Evolutionary conservation across 345 rosid species (phyloP).

Genomic region (Xanthoceras sorbifolium): DNA sequence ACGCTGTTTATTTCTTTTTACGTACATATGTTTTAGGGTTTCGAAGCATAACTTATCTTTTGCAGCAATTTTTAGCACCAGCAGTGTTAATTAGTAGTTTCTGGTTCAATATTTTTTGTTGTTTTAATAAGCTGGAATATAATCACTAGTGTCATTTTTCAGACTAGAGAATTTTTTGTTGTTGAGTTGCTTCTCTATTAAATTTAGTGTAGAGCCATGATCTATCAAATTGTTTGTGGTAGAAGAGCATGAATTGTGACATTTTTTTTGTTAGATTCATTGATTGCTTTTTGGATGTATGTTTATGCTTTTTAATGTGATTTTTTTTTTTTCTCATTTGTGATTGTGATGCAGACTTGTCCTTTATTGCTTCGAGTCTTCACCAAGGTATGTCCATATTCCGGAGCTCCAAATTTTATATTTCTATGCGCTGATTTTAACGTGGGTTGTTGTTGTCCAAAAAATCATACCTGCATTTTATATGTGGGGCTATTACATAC

Average conservation of each 20-base stretch:
- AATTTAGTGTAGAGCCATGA: not conserved
- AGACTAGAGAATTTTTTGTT: too few relatives aligned
- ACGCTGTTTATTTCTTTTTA: not conserved
- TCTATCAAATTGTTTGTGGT: not conserved
- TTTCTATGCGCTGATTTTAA: not conserved
- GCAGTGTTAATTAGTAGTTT: not conserved
- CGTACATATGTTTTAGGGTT: slow-evolving; percentile 29
- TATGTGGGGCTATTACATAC: not conserved
- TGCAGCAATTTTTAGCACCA: too few relatives aligned
- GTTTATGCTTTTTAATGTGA: not conserved
- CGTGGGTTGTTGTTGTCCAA: not conserved
- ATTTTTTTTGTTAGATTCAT: not conserved
- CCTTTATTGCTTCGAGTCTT: slow-evolving; percentile 91
- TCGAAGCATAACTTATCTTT: not conserved
- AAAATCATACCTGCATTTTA: not conserved
- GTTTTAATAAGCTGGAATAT: not conserved
- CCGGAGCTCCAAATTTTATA: not conserved
- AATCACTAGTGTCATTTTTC: not conserved
- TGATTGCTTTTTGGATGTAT: not conserved
- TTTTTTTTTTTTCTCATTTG: not conserved
- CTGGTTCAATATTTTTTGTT: not conserved
- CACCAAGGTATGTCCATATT: slow-evolving; percentile 64
- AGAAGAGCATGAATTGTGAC: not conserved
- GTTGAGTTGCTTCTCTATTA: too few relatives aligned
- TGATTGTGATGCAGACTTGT: slow-evolving; percentile 65